Conservation (phyloP, 306 rosid species). For the Cicer chorassanicum region DNA sequence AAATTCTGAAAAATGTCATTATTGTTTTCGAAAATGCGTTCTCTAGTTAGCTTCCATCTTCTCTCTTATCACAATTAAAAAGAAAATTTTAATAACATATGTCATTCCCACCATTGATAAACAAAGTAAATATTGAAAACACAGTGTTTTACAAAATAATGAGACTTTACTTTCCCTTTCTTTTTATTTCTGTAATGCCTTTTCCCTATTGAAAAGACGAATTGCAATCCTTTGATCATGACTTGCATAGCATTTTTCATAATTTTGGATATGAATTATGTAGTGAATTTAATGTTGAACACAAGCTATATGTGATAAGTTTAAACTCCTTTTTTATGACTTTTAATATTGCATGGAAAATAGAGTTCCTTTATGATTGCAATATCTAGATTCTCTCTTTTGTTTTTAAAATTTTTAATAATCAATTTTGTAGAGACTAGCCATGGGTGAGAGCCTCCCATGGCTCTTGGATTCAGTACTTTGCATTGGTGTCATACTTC, state of each 20-base stretch:
- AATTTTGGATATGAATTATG: conserved; percentile 16
- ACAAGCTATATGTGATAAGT: conserved; percentile 13
- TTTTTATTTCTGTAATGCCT: neutral
- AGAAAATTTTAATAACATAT: too few relatives aligned
- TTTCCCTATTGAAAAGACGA: conserved; percentile 1
- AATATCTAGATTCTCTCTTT: conserved; percentile 29
- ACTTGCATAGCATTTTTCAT: neutral
- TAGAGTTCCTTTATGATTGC: conserved; percentile 19
- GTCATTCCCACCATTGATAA: too few relatives aligned
- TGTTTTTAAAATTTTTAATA: conserved; percentile 20
- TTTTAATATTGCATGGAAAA: neutral
- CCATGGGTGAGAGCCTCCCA: conserved; percentile 72
- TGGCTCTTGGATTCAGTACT: conserved; percentile 87
- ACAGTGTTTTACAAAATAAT: too few relatives aligned
- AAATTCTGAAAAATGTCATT: too few relatives aligned
- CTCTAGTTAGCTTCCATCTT: too few relatives aligned
- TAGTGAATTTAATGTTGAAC: conserved; percentile 24
- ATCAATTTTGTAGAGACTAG: conserved; percentile 72
- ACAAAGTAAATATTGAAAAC: too few relatives aligned
- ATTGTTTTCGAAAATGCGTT: too few relatives aligned
- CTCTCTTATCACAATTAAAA: too few relatives aligned
- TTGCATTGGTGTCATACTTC: conserved; percentile 82
- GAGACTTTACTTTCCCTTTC: neutral
- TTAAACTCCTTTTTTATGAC: neutral
- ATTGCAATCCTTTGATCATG: neutral